Base-by-base conservation (phyloP, 2,329 filamentous ascomycete species). In the Bertia moriformis region DNA sequence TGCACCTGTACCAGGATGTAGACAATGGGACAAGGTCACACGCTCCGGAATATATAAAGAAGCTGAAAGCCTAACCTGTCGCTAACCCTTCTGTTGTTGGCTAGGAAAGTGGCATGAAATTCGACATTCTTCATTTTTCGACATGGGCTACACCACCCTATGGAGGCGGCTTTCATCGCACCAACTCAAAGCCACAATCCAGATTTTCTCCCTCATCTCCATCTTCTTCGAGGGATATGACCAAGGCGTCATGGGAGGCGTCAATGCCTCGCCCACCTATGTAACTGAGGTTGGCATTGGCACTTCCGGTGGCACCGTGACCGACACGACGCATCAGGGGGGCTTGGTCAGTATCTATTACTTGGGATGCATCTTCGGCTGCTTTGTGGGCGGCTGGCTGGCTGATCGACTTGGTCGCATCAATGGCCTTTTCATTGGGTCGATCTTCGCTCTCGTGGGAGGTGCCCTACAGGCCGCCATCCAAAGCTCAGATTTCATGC, bases 361-460 rank as follows among this genome's bases (percentile, higher is more conserved):
- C 44, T 54, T 71, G 18, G 67, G 67, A 4, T 59, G 57, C 14
- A 65, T 69, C 41, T 61, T 63, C 39, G 66, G 65, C 12, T 69
- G 65, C 46, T 68, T 69, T 44, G 48, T 56, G 10, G 66, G 66
- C 51, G 51, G 57, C 24, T 64, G 62, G 60, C 49, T 64, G 15
- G 69, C 63, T n/a, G 69, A 73, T 46, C 59, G 57, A 15, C 59
- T 69, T 27, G 69, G 69, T n/a, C 65, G 69, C 19, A 69, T 67
- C 46, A 66, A 64, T 40, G 65, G 64, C 37, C 51, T 70, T 32
- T 58, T 69, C 39, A 50, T 64, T 19, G 65, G 65, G 1, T 55
- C 65, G 1, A 39, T 63, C 24, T 66, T 69, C 44, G 63, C 63
- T 2, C 48, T 71, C 4, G 42, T 70, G 3, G 67, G 68, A 7